Evolutionary conservation across 495 filamentous ascomycete species (phyloP), one percentile per base, ranked within the genome.

Genomic region (Aspergillus asperescens): DNA sequence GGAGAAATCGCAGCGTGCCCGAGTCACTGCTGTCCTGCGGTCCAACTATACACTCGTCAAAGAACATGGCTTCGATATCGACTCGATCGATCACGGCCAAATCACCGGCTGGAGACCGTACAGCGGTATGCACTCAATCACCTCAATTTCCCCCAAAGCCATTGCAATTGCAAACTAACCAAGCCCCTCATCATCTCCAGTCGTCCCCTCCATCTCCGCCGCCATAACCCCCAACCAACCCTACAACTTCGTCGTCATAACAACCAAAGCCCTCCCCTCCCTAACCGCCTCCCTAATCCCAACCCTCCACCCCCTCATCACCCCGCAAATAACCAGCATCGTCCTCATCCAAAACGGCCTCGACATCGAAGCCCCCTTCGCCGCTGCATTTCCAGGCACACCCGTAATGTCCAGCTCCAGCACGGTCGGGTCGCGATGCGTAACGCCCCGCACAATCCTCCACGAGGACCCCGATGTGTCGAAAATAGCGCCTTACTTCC

Each of bases 301-400:
- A 13, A 57, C 87, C 23, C 73, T 83, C 18, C 55, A 57, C 2
- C 73, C 84, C 7, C 77, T 81, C n/a, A 62, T 78, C 5, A 76
- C 74, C 0, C 64, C 70, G 0, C 62, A 68, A 2, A 62, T 74
- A 27, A 78, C 81, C 1, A 64, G 65, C 3, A 77, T 85, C 35
- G 68, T 81, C 0, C 69, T 86, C 1, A 68, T 81, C 27, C 83
- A 86, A 59, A 86, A 85, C 55, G 83, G 82, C 2, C 66, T 85
- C 8, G 79, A 80, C 54, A 84, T 86, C 55, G 82, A 85, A 56
- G 70, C 69, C 4, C 81, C 80, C 0, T 56, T 84, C 13, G 69
- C 76, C 41, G 63, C 63, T 35, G 72, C 77, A 4, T 86, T 81
- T 49, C 80, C 81, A 0, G 6, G 55, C 16, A 74, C 65, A 12